A percentile compares a stretch with the other conserved stretches of the same genome.
These are phyloP conservation scores for Chloropicon primus DNA, from an alignment of 139 green algal genomes.

Conservation along the genomic window DNA sequence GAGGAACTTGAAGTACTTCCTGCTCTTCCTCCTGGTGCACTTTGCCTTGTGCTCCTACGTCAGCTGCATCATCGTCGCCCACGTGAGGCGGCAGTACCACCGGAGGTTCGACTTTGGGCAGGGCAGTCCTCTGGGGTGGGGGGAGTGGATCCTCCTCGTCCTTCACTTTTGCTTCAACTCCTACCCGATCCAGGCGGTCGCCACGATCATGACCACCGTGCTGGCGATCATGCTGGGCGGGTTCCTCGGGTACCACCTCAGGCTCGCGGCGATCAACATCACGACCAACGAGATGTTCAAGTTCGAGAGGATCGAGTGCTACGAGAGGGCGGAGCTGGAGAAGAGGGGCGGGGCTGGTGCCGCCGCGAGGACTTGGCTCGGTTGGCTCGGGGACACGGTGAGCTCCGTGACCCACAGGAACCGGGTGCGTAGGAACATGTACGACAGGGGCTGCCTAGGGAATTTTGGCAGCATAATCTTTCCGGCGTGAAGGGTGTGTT, in stretches of 20 bases:
- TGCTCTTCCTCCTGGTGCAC: conserved; percentile 40
- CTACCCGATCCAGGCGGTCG: background rate
- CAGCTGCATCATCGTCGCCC: background rate
- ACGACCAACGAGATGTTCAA: background rate
- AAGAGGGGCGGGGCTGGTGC: background rate
- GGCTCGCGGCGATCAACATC: background rate
- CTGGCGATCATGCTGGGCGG: background rate
- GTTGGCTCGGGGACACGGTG: background rate
- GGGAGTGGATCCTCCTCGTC: background rate
- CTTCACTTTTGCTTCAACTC: background rate
- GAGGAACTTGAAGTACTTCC: conserved; percentile 43
- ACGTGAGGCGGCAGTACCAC: background rate
- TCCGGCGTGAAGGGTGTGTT: no score
- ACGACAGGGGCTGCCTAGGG: background rate
- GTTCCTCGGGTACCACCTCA: background rate
- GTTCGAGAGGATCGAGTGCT: background rate
- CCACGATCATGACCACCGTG: background rate
- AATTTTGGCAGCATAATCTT: background rate
- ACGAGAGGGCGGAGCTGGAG: background rate
- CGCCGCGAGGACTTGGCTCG: background rate
- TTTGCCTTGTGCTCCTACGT: conserved; percentile 34
- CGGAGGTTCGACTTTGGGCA: no score
- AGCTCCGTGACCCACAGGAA: background rate
- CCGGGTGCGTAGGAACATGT: background rate
- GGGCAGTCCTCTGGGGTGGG: background rate